Evolutionary conservation across 176 grass and related monocot genomes (phyloP), one percentile per base, ranked within the genome.

Genomic region (Zoysia japonica): DNA sequence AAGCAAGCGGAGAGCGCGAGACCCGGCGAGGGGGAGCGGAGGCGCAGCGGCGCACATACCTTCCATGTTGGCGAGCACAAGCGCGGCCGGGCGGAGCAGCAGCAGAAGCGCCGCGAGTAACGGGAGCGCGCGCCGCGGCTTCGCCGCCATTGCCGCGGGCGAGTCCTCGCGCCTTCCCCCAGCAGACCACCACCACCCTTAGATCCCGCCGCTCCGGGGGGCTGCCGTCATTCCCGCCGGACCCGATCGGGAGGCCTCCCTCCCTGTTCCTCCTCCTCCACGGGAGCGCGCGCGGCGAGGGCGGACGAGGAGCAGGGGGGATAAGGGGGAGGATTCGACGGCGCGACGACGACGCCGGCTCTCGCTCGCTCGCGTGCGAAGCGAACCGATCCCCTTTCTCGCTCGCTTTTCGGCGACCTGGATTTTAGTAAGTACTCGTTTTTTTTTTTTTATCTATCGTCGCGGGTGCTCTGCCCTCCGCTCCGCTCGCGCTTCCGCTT

Each of bases 1-100:
- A 28, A 70, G 10, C 77, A 68, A 82, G 85, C 83, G 51, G 28
- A 28, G 28, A 28, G 28, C 28, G 28, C 28, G 28, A 28, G 28
- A 28, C 45, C 5, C 45, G 40, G 45, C 5, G 13, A 1, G 60
- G 3, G n/a, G 15, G 11, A 1, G 59, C 73, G 68, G 67, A 44
- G 40, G 49, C 42, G 11, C 4, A 82, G 84, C 89, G 76, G 65
- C 1, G 2, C 46, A 48, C 75, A n/a, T 37, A 96, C 93, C 90
- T 97, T 97, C 93, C 80, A 82, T 93, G 82, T 97, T 93, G 39
- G 93, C 93, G 28, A 84, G 74, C 72, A 97, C 90, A 74, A 88
- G 91, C 56, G 80, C 83, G 67, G 54, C 52, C 15, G 75, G 75
- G 74, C 51, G 44, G 46, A 93, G 79, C 47, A 91, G 90, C 45